Evolutionary conservation across 805 yeast species (phyloP).

Genomic region (Zygosaccharomyces rouxii): DNA sequence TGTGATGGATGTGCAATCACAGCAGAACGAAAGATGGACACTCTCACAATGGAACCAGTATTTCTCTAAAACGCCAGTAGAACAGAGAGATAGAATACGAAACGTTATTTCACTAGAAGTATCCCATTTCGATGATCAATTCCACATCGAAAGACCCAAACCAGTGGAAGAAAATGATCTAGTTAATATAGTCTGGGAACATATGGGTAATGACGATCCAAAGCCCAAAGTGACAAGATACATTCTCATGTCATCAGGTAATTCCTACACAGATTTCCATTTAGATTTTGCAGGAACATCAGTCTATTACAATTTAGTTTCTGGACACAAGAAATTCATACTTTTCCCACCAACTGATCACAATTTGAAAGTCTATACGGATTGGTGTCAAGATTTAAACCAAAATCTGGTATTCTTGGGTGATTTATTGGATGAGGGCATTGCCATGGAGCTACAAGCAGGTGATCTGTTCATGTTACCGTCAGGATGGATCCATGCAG

Average conservation of each 20-base stretch:
- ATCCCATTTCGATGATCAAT: constrained; percentile 46
- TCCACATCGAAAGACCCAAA: constrained; percentile 58
- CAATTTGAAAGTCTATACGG: constrained; percentile 57
- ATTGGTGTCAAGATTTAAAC: constrained; percentile 63
- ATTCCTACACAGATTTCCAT: constrained; percentile 85
- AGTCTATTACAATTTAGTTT: constrained; percentile 76
- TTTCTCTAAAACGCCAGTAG: constrained; percentile 42
- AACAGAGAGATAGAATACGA: constrained; percentile 57
- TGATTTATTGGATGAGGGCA: constrained; percentile 47
- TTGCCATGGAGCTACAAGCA: constrained; percentile 47
- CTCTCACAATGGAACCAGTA: constrained; percentile 72
- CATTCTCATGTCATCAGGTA: constrained; percentile 77
- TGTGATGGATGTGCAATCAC: constrained; percentile 87
- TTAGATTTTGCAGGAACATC: constrained; percentile 91
- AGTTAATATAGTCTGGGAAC: constrained; percentile 63
- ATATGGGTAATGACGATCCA: constrained; percentile 13
- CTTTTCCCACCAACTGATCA: constrained; percentile 70
- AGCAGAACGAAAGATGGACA: constrained; percentile 59
- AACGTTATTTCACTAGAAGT: constrained; percentile 83
- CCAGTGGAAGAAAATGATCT: constrained; percentile 64
- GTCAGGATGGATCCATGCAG: constrained; percentile 92
- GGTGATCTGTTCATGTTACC: constrained; percentile 84
- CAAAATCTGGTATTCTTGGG: constrained; percentile 66
- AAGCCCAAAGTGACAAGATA: constrained; percentile 68
- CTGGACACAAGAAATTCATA: constrained; percentile 71